phyloP scores from a whole-genome alignment of 2,329 filamentous ascomycete genomes.

The Fusarium sp. region DNA sequence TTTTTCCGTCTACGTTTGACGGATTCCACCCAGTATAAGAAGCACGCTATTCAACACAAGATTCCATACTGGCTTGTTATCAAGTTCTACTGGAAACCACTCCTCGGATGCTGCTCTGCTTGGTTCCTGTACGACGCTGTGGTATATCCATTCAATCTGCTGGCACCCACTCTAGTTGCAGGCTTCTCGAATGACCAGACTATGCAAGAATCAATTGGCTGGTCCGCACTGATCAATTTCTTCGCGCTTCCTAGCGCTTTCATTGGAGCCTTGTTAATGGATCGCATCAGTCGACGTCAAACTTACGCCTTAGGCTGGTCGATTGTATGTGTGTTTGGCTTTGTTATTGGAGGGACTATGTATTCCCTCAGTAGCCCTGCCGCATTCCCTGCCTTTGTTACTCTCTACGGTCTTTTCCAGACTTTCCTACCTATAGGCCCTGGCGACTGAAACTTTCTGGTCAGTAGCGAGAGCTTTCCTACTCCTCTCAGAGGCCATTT shows the following conservation, averaged over 20 bases:
- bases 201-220: background rate
- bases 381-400: background rate
- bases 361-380: background rate
- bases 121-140: conserved; percentile 13
- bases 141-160: background rate
- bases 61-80: conserved; percentile 1
- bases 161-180: background rate
- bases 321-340: background rate
- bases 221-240: background rate
- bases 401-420: background rate
- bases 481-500: conserved; percentile 1
- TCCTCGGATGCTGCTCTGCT: background rate
- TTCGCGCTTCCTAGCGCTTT: background rate
- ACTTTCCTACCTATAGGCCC: background rate
- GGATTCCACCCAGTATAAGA: background rate
- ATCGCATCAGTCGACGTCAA: background rate
- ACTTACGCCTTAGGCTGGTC: conserved; percentile 1
- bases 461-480: conserved; percentile 3
- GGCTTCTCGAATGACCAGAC: background rate
- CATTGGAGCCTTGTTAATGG: background rate
- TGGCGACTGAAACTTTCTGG: background rate
- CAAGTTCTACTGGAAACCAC: background rate
- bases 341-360: background rate
- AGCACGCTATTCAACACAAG: background rate
- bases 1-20: conserved; percentile 6